phyloP scores from a whole-genome alignment of 2,329 filamentous ascomycete genomes.

The Fusarium veterinarium region DNA sequence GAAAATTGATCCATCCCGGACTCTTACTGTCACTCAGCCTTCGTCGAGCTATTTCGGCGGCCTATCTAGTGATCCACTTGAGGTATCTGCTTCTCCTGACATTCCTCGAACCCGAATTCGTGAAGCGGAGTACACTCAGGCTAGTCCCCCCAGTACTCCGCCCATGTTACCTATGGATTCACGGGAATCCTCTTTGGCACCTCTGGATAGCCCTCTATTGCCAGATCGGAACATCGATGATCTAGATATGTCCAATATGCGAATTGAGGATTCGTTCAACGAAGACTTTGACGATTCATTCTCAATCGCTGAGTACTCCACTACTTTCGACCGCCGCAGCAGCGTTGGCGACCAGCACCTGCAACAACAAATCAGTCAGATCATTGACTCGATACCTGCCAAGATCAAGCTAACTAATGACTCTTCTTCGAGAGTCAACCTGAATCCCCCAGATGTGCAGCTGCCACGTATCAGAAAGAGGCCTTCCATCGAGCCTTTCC shows the following conservation, averaged over 20 bases:
- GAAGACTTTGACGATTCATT: conserved; percentile 61
- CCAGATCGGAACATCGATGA: conserved; percentile 56
- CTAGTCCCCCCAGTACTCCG: conserved; percentile 63
- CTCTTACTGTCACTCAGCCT: conserved; percentile 55
- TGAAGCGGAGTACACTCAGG: conserved; percentile 51
- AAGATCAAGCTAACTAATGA: conserved; percentile 78
- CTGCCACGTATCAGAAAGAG: conserved; percentile 60
- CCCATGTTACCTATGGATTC: conserved; percentile 44
- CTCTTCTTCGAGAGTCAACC: conserved; percentile 57
- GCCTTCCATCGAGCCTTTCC: conserved; percentile 56
- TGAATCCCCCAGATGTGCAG: conserved; percentile 69
- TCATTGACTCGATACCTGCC: conserved; percentile 81
- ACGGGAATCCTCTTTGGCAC: conserved; percentile 52
- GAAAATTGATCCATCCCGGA: conserved; percentile 50
- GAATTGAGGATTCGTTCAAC: conserved; percentile 57
- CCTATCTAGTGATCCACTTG: conserved; percentile 56
- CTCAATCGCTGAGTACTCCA: conserved; percentile 47
- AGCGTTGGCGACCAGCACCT: conserved; percentile 73
- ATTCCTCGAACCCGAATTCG: conserved; percentile 46
- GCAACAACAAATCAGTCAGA: conserved; percentile 82
- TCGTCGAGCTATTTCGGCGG: conserved; percentile 53
- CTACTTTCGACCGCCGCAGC: conserved; percentile 44
- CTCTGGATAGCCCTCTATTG: conserved; percentile 60
- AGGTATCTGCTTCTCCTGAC: conserved; percentile 58
- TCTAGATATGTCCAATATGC: conserved; percentile 53